phyloP scores from a whole-genome alignment of 2,329 filamentous ascomycete species.

The Trichoderma hamatum region DNA sequence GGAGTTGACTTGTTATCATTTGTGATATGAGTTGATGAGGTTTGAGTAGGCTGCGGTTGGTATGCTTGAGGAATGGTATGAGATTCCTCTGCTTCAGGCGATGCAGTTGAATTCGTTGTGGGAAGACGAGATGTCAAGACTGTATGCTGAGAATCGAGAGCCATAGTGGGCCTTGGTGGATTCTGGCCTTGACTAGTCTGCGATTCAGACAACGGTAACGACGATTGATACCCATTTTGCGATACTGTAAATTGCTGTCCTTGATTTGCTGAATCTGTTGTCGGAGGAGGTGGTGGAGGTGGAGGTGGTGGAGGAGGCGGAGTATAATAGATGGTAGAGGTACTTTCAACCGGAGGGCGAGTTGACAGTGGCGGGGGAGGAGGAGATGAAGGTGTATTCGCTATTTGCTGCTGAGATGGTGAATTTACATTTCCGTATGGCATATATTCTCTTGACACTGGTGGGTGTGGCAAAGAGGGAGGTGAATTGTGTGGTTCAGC shows the following conservation, averaged over 20 bases:
- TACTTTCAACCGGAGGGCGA: background rate
- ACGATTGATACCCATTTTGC: background rate
- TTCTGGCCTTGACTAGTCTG: background rate
- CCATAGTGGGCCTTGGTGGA: background rate
- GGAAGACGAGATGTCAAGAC: too few relatives aligned
- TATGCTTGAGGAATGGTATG: background rate
- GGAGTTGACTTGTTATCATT: background rate
- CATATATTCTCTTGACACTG: background rate
- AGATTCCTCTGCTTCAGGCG: background rate
- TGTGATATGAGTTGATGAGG: background rate
- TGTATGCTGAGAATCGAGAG: background rate
- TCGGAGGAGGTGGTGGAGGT: background rate
- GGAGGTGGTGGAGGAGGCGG: background rate
- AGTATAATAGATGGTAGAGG: background rate
- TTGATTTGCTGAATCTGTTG: background rate
- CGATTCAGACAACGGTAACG: background rate
- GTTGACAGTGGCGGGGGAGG: slow-evolving; percentile 1
- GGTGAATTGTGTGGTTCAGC: background rate
- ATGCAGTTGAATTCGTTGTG: background rate
- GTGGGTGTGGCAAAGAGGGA: background rate
- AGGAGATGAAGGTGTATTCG: background rate
- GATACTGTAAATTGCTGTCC: background rate
- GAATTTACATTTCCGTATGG: background rate
- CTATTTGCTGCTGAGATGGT: slow-evolving; percentile 3
- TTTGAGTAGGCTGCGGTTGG: background rate